Evolutionary conservation across 805 yeast genomes (phyloP).

Genomic region (Monosporozyma servazzii): DNA sequence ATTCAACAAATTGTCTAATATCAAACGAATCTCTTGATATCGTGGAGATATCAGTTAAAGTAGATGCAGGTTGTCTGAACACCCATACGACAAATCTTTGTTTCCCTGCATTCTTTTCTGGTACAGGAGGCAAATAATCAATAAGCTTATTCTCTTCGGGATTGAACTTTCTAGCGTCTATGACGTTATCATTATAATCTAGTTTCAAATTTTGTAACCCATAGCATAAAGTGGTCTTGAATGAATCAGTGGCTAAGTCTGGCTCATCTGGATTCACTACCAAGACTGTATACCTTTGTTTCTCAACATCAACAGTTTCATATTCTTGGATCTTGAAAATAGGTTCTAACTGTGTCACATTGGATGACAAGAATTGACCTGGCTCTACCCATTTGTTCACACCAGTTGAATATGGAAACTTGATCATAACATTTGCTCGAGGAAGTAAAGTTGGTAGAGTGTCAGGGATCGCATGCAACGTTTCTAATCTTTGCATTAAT

Average conservation of each 20-base stretch:
- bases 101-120: slow-evolving; percentile 76
- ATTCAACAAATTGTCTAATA: slow-evolving; percentile 56
- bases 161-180: slow-evolving; percentile 33
- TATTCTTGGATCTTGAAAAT: slow-evolving; percentile 66
- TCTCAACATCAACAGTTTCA: slow-evolving; percentile 33
- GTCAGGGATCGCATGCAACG: slow-evolving; percentile 80
- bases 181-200: slow-evolving; percentile 44
- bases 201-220: slow-evolving; percentile 63
- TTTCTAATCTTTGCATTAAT: slow-evolving; percentile 86
- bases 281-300: slow-evolving; percentile 61
- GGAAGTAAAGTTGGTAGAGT: slow-evolving; percentile 87
- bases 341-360: slow-evolving; percentile 71
- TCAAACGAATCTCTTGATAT: slow-evolving; percentile 47
- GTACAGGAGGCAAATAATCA: slow-evolving; percentile 71
- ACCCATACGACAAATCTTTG: slow-evolving; percentile 90
- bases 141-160: slow-evolving; percentile 37
- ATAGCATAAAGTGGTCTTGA: slow-evolving; percentile 63
- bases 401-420: slow-evolving; percentile 61
- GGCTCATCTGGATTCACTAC: slow-evolving; percentile 91
- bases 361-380: slow-evolving; percentile 64
- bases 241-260: slow-evolving; percentile 59
- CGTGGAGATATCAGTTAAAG: background rate
- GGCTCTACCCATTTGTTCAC: slow-evolving; percentile 69
- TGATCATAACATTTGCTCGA: slow-evolving; percentile 59
- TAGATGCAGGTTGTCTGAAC: slow-evolving; percentile 49